phyloP scores from a whole-genome alignment of 345 rosid genomes.

The Erodium maritimum region DNA sequence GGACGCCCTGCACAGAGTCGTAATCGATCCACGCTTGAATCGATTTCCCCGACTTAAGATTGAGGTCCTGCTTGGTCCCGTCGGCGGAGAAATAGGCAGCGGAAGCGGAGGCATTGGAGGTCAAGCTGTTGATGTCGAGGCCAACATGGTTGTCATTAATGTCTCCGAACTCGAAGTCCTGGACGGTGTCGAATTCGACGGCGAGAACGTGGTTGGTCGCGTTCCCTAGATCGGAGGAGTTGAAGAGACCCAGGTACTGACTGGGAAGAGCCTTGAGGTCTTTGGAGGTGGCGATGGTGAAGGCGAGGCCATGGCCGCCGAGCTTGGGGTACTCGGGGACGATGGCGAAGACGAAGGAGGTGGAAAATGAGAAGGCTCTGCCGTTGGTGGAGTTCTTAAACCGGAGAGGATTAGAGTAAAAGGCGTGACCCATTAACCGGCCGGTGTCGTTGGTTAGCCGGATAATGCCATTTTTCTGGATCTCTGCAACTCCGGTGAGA shows the following conservation, averaged over 20 bases:
- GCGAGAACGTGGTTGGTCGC: conserved; percentile 38
- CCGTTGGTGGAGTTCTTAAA: conserved; percentile 42
- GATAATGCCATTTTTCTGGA: conserved; percentile 47
- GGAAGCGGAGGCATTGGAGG: conserved; percentile 27
- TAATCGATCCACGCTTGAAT: conserved; percentile 82
- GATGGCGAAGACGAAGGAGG: conserved; percentile 58
- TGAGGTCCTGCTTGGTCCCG: conserved; percentile 24
- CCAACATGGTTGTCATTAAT: conserved; percentile 76
- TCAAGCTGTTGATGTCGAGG: conserved; percentile 55
- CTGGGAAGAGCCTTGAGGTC: conserved; percentile 42
- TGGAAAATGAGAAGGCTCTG: conserved; percentile 54
- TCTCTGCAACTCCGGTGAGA: conserved; percentile 38
- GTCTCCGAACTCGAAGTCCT: conserved; percentile 64
- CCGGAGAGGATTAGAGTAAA: conserved; percentile 39
- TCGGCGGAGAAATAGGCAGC: conserved; percentile 39
- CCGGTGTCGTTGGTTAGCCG: conserved; percentile 43
- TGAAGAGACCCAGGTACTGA: conserved; percentile 68
- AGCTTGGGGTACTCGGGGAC: conserved; percentile 55
- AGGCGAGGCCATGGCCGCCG: conserved; percentile 87
- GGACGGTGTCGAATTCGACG: too few species aligned
- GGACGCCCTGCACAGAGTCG: conserved; percentile 26
- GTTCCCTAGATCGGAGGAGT: conserved; percentile 45
- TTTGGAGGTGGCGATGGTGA: conserved; percentile 41
- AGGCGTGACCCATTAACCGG: conserved; percentile 61
- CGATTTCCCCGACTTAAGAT: conserved; percentile 43